Conservation (phyloP, 1,139 yeast genomes). For the Debaryomyces sp. region DNA sequence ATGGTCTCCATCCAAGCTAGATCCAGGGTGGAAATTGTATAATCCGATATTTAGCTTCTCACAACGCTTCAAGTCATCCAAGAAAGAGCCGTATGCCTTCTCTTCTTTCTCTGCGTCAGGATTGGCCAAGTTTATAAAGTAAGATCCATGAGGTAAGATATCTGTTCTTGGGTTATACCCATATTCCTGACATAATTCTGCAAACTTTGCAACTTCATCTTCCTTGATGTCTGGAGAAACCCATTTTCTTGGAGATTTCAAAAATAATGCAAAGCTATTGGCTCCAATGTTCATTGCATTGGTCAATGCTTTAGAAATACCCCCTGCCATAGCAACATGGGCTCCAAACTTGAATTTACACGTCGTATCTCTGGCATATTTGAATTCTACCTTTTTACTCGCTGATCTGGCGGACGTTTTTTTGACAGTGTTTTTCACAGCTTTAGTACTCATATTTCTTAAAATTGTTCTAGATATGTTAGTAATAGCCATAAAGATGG, state of each 20-base stretch:
- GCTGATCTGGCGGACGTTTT: slow-evolving; percentile 14
- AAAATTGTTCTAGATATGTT: neutral
- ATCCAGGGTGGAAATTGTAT: slow-evolving; percentile 96
- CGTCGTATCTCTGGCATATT: slow-evolving; percentile 24
- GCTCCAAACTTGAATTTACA: slow-evolving; percentile 68
- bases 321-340: slow-evolving; percentile 75
- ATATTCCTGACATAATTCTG: slow-evolving; percentile 57
- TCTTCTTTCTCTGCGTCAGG: slow-evolving; percentile 81
- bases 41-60: slow-evolving; percentile 82
- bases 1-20: slow-evolving; percentile 76
- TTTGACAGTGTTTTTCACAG: slow-evolving; percentile 12
- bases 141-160: slow-evolving; percentile 92
- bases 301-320: slow-evolving; percentile 72
- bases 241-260: slow-evolving; percentile 93
- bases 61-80: slow-evolving; percentile 87
- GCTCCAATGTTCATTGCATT: slow-evolving; percentile 79
- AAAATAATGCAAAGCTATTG: slow-evolving; percentile 85
- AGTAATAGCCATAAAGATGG: neutral
- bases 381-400: slow-evolving; percentile 15
- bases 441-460: neutral
- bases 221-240: slow-evolving; percentile 72
- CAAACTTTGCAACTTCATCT: slow-evolving; percentile 70
- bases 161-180: slow-evolving; percentile 77
- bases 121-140: slow-evolving; percentile 87
- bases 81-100: slow-evolving; percentile 75